These are phyloP conservation scores for Fusarium cyanostomum DNA, from an alignment of 2,329 filamentous ascomycete species.

Conservation along the genomic window DNA sequence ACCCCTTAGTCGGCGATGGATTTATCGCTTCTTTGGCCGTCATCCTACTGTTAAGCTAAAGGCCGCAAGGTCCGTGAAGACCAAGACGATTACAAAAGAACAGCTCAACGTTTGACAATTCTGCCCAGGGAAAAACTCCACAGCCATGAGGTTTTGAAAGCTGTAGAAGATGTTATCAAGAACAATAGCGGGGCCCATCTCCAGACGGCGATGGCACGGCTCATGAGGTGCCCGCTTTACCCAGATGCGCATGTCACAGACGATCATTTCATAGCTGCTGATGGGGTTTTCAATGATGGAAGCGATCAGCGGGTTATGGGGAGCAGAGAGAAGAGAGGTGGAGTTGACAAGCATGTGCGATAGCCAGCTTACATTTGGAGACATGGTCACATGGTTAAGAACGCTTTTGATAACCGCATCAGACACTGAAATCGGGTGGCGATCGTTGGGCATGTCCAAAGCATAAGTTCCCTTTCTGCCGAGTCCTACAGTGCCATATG, in stretches of 20 bases:
- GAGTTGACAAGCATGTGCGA: constrained; percentile 73
- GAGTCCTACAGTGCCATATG: no score
- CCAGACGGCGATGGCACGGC: constrained; percentile 63
- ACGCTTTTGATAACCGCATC: constrained; percentile 3
- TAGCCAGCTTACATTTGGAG: constrained; percentile 65
- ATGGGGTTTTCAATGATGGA: constrained; percentile 61
- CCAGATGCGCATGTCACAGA: constrained; percentile 75
- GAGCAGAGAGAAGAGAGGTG: constrained; percentile 68
- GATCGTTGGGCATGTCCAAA: no score
- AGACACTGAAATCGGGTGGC: background rate
- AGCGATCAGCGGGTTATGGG: constrained; percentile 56
- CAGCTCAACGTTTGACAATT: constrained; percentile 12
- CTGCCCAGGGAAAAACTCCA: constrained; percentile 31
- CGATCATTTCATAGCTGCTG: constrained; percentile 74
- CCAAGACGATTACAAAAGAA: no score
- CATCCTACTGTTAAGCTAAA: no score
- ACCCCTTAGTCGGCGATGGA: no score
- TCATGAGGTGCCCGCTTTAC: constrained; percentile 75
- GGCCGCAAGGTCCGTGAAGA: no score
- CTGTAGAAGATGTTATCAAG: constrained; percentile 66
- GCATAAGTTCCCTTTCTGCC: no score
- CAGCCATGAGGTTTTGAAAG: constrained; percentile 70
- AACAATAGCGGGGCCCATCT: constrained; percentile 56
- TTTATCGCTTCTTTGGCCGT: no score
- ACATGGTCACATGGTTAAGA: constrained; percentile 21